Conservation (phyloP, 2,329 filamentous ascomycete species). For the Cryphonectria japonica region DNA sequence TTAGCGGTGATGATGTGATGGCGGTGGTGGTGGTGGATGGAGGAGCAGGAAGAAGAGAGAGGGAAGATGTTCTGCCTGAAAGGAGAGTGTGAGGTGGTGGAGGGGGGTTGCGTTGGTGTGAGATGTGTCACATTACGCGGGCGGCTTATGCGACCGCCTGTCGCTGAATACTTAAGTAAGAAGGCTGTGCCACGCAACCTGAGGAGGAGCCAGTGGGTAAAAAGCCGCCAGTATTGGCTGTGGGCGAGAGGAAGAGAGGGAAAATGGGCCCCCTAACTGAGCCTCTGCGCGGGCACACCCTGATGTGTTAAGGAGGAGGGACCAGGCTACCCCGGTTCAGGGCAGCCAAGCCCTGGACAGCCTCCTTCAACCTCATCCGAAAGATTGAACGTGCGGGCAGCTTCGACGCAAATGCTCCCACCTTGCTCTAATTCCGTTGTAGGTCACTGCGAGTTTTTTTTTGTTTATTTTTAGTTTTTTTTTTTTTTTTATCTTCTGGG, state of each 20-base stretch:
- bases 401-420: not conserved
- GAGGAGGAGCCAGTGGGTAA: not conserved
- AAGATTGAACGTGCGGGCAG: not conserved
- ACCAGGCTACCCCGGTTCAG: not conserved
- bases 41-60: not conserved
- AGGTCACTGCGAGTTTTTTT: not conserved
- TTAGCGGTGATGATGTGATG: not conserved
- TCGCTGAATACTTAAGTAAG: not conserved
- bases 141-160: not conserved
- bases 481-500: too few species aligned
- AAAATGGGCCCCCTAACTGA: not conserved
- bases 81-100: not conserved
- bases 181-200: not conserved
- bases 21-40: not conserved
- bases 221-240: not conserved
- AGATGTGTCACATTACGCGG: slow-evolving; percentile 1
- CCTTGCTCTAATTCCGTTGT: not conserved
- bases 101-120: not conserved
- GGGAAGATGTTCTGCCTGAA: not conserved
- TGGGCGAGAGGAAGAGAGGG: not conserved
- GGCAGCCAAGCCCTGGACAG: not conserved
- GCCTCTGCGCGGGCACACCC: not conserved
- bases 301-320: not conserved
- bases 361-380: not conserved
- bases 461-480: not conserved